These are phyloP conservation scores for Zancudomyces culisetae DNA, from an alignment of 371 early-diverging fungal species.

Conservation along the genomic window DNA sequence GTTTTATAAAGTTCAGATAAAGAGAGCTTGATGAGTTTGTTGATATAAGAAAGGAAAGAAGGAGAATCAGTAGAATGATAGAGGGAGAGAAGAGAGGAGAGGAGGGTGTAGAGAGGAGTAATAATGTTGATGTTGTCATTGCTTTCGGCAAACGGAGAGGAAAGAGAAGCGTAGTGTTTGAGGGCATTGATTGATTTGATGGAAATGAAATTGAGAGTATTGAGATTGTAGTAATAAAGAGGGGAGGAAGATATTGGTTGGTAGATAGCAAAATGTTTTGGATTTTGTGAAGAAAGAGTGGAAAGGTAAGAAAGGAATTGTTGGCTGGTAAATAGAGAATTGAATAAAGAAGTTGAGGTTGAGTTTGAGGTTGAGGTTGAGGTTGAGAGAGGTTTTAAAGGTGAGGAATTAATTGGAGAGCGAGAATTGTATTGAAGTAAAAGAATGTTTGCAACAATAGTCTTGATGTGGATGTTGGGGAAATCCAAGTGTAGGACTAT, in stretches of 20 bases:
- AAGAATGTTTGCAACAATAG: no score
- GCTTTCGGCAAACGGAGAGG: neutral
- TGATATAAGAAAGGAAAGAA: neutral
- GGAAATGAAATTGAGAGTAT: neutral
- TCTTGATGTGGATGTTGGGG: conserved; percentile 55
- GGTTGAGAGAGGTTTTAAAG: conserved; percentile 49
- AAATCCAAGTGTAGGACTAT: conserved; percentile 75
- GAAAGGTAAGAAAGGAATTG: no score
- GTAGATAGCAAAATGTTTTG: neutral
- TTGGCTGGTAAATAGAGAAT: neutral
- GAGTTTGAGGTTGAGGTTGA: conserved; percentile 20
- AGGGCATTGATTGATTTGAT: neutral
- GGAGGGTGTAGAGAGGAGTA: neutral
- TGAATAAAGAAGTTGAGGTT: neutral
- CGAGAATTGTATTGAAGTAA: no score
- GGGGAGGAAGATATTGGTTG: neutral
- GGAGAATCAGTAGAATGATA: neutral
- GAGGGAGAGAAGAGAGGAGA: neutral
- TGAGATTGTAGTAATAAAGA: neutral
- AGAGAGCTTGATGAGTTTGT: no score
- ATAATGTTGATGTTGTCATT: neutral
- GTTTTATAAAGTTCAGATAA: no score
- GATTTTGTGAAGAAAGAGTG: no score
- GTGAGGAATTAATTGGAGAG: no score
- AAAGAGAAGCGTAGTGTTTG: no score